These are phyloP conservation scores for Acrocalymma vagum DNA, from an alignment of 2,329 filamentous ascomycete genomes.

Conservation along the genomic window DNA sequence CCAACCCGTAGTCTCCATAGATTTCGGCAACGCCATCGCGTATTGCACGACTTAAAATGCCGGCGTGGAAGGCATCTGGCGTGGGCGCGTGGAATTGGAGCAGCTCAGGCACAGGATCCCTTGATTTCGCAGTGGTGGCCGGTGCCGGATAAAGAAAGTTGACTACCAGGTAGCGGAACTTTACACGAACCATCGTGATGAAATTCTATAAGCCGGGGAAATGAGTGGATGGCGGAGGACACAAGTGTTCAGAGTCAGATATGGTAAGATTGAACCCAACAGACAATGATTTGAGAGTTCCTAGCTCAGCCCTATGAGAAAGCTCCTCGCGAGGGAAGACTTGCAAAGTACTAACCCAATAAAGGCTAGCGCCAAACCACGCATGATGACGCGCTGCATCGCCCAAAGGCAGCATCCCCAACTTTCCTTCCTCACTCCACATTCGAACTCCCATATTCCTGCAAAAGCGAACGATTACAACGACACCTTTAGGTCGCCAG, in stretches of 20 bases:
- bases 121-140: conserved; percentile 38
- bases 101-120: conserved; percentile 61
- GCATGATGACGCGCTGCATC: conserved; percentile 39
- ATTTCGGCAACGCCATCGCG: conserved; percentile 43
- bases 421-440: conserved; percentile 25
- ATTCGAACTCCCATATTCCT: background rate
- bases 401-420: conserved; percentile 30
- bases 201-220: too few relatives aligned
- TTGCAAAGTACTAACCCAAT: conserved; percentile 1
- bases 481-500: background rate
- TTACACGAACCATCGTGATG: conserved; percentile 86
- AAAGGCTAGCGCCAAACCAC: conserved; percentile 19
- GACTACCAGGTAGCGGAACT: conserved; percentile 94
- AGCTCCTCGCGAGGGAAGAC: conserved; percentile 9
- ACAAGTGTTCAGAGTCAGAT: too few relatives aligned
- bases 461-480: background rate
- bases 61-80: conserved; percentile 72
- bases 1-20: conserved; percentile 84
- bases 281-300: too few relatives aligned
- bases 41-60: conserved; percentile 73
- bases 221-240: too few relatives aligned
- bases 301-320: too few relatives aligned
- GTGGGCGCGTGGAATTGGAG: conserved; percentile 83
- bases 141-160: conserved; percentile 86
- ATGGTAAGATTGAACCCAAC: too few relatives aligned